Conservation (phyloP, 257 asterid genomes). For the Schizonepeta tenuifolia region DNA sequence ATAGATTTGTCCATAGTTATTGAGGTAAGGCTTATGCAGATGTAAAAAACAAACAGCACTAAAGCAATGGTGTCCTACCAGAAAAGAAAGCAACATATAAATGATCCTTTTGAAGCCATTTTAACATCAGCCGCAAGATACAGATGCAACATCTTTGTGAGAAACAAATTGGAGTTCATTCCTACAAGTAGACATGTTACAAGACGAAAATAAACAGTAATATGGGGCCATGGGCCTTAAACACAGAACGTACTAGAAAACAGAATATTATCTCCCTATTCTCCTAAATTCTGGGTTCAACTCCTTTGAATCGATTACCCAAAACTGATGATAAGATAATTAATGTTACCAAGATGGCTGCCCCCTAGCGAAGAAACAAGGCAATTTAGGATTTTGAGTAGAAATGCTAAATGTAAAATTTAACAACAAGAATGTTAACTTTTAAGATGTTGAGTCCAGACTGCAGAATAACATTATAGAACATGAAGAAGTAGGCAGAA, state of each 20-base stretch:
- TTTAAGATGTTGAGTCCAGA: background rate
- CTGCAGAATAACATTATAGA: slow-evolving; percentile 12
- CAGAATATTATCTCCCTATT: background rate
- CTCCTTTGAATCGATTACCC: background rate
- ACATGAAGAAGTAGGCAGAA: slow-evolving; percentile 28
- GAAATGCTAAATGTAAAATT: slow-evolving; percentile 8
- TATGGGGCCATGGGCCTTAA: background rate
- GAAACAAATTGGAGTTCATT: background rate
- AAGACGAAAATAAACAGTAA: background rate
- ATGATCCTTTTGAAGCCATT: background rate
- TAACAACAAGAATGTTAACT: background rate
- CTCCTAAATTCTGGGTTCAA: slow-evolving; percentile 1
- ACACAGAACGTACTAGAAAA: slow-evolving; percentile 2
- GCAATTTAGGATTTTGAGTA: background rate
- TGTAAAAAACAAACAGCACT: background rate
- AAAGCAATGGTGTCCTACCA: slow-evolving; percentile 11
- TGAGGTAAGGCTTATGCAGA: background rate
- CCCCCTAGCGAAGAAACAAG: no score
- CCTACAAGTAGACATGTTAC: background rate
- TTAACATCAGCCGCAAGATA: background rate
- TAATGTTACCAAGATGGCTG: slow-evolving; percentile 8
- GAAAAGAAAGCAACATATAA: background rate
- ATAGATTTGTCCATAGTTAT: background rate
- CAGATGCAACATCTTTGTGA: background rate
- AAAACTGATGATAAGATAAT: background rate